Evolutionary conservation across 257 asterid genomes (phyloP).

Genomic region (Fraxinus quadrangulata): DNA sequence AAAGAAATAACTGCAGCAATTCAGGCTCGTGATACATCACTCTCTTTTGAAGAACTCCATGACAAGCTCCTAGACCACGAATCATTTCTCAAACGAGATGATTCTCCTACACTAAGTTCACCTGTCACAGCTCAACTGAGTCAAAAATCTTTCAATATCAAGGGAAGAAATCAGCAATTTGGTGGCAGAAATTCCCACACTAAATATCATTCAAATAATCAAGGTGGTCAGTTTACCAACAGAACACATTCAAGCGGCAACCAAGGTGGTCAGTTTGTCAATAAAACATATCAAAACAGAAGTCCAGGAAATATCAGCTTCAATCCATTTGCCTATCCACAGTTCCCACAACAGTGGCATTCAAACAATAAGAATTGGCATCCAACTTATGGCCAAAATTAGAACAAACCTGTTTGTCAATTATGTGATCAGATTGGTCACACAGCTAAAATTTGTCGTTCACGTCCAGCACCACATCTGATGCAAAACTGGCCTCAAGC

Average conservation of each 20-base stretch:
- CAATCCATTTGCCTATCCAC: neutral
- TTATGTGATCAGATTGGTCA: neutral
- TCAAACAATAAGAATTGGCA: neutral
- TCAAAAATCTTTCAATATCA: neutral
- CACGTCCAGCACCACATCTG: neutral
- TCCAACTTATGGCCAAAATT: neutral
- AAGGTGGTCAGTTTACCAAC: no score
- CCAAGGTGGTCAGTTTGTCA: no score
- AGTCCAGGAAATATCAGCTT: neutral
- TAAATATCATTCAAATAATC: no score
- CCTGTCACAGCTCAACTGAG: neutral
- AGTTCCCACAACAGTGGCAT: neutral
- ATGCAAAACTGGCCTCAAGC: constrained; percentile 8
- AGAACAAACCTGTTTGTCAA: neutral
- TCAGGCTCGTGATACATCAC: neutral
- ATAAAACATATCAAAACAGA: neutral
- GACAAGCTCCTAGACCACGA: neutral
- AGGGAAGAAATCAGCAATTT: neutral
- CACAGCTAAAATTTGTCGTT: neutral
- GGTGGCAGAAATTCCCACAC: no score
- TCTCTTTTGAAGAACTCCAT: neutral
- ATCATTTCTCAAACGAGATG: neutral
- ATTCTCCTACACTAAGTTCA: neutral
- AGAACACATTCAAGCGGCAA: no score
- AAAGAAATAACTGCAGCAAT: neutral